These are phyloP conservation scores for cucumber (Cucumis sativus) DNA, from an alignment of 306 rosid genomes.

Conservation along the genomic window DNA sequence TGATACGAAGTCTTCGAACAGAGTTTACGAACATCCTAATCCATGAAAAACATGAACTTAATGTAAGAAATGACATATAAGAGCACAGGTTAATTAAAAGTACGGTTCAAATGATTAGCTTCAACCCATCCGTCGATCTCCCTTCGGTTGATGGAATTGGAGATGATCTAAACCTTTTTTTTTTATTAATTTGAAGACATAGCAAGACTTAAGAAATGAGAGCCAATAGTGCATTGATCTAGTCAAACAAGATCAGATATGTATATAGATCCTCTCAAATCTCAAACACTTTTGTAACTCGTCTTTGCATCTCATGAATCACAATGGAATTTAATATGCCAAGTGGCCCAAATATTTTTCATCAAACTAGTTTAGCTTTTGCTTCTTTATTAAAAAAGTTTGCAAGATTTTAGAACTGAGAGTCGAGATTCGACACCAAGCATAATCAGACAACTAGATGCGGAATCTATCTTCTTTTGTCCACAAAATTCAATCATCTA, in stretches of 20 bases:
- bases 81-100: neutral
- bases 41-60: neutral
- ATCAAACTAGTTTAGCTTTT: neutral
- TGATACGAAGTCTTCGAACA: slow-evolving; percentile 59
- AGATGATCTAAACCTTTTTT: neutral
- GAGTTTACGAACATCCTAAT: slow-evolving; percentile 51
- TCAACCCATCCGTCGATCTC: neutral
- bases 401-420: neutral
- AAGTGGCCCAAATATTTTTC: neutral
- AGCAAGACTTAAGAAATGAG: neutral
- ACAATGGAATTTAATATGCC: neutral
- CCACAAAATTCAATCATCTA: neutral
- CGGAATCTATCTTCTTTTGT: neutral
- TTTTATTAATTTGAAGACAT: neutral
- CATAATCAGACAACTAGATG: neutral
- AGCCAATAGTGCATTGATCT: neutral
- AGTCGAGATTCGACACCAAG: neutral
- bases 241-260: neutral
- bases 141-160: neutral
- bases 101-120: neutral
- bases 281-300: neutral
- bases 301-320: neutral
- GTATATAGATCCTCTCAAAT: neutral
- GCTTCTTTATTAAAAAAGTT: neutral
- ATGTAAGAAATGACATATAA: neutral